Conservation (phyloP, 352 stramenopile genomes). For the Phytopythium delawarense region DNA sequence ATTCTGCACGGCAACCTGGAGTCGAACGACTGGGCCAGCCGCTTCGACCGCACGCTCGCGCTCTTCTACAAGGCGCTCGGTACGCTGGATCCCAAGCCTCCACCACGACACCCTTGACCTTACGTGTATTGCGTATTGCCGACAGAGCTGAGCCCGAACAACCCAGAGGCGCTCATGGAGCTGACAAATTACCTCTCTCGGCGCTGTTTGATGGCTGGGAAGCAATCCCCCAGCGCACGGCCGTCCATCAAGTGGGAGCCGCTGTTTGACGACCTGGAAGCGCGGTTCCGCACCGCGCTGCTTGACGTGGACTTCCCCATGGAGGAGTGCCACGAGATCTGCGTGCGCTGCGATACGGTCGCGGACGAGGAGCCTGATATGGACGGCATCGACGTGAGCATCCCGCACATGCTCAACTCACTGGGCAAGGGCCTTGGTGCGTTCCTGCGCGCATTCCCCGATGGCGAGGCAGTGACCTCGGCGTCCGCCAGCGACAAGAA, state of each 20-base stretch:
- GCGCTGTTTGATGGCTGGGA: constrained; percentile 26
- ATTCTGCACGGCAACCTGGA: constrained; percentile 51
- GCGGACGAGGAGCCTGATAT: constrained; percentile 56
- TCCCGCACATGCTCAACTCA: constrained; percentile 63
- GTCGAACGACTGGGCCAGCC: constrained; percentile 18
- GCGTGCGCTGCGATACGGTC: constrained; percentile 53
- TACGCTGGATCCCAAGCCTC: constrained; percentile 9
- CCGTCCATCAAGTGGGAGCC: constrained; percentile 27
- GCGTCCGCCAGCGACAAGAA: constrained; percentile 1
- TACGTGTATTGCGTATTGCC: neutral
- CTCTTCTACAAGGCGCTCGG: constrained; percentile 55
- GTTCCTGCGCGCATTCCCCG: constrained; percentile 32
- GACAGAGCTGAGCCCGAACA: constrained; percentile 46
- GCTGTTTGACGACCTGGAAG: constrained; percentile 42
- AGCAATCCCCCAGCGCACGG: neutral
- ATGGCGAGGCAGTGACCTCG: neutral
- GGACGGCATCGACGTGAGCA: constrained; percentile 55
- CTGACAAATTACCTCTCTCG: constrained; percentile 60
- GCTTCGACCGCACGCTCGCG: constrained; percentile 43
- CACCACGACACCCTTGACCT: neutral
- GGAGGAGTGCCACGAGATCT: constrained; percentile 61
- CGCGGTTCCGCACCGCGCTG: constrained; percentile 35
- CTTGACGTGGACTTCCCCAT: constrained; percentile 41
- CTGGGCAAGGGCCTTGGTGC: constrained; percentile 51
- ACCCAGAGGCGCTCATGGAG: constrained; percentile 66